Evolutionary conservation across 2,329 filamentous ascomycete species (phyloP).

Genomic region (Colletotrichum tabaci): DNA sequence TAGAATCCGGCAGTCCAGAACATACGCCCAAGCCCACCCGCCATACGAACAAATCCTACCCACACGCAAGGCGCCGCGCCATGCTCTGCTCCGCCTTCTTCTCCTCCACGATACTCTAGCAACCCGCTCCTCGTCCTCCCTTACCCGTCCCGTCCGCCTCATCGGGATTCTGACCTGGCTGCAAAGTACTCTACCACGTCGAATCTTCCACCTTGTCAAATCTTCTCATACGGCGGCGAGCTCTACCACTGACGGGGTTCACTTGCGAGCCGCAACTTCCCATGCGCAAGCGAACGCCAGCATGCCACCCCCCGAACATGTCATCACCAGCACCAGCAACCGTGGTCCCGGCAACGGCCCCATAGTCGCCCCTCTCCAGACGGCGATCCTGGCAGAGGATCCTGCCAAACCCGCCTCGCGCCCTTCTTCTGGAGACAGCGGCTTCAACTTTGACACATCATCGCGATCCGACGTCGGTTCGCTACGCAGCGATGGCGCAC

Average conservation of each 20-base stretch:
- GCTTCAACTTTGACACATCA: slow-evolving; percentile 28
- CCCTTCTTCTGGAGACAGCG: slow-evolving; percentile 25
- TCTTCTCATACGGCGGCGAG: background rate
- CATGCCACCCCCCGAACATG: slow-evolving; percentile 37
- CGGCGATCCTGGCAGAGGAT: background rate
- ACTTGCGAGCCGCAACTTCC: slow-evolving; percentile 29
- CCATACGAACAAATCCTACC: background rate
- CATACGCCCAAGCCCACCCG: slow-evolving; percentile 15
- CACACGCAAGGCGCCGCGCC: slow-evolving; percentile 28
- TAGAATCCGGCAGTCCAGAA: slow-evolving; percentile 28
- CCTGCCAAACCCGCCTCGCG: background rate
- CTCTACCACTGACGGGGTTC: slow-evolving; percentile 10
- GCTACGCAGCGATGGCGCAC: slow-evolving; percentile 23
- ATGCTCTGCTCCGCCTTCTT: slow-evolving; percentile 31
- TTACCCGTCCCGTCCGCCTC: background rate
- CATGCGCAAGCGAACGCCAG: slow-evolving; percentile 38
- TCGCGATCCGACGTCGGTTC: background rate
- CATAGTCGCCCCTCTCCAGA: slow-evolving; percentile 19
- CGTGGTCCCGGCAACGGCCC: slow-evolving; percentile 23
- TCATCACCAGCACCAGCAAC: slow-evolving; percentile 13
- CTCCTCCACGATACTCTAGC: slow-evolving; percentile 36
- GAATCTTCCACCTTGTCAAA: background rate
- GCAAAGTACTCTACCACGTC: slow-evolving; percentile 2
- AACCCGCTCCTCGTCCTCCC: slow-evolving; percentile 7
- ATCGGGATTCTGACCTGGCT: background rate